Percentiles rank a stretch among this genome's conserved stretches.
Conservation (phyloP, 2,329 filamentous ascomycete species). For the Fusarium xylarioides region DNA sequence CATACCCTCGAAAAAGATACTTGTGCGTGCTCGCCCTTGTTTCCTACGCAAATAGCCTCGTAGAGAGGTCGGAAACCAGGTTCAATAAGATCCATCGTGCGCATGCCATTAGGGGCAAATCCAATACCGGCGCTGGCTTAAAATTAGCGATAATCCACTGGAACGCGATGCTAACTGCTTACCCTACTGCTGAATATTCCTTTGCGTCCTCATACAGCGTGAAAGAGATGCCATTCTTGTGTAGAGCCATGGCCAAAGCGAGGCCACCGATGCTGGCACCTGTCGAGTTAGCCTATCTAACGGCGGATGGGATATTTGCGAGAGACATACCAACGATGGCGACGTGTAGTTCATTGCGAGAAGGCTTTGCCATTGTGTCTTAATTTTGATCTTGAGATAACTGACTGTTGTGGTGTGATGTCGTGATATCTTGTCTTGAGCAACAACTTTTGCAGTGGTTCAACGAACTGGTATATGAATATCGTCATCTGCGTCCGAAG, state of each 20-base stretch:
- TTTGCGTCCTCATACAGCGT: neutral
- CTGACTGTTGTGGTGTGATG: neutral
- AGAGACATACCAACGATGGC: neutral
- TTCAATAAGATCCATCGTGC: neutral
- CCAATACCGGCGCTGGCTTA: neutral
- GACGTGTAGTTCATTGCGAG: neutral
- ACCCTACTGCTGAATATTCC: neutral
- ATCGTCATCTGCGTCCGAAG: neutral
- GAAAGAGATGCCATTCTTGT: neutral
- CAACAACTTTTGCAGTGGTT: neutral
- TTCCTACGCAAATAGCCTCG: neutral
- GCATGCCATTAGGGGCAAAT: neutral
- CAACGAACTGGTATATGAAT: neutral
- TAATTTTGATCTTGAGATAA: no score
- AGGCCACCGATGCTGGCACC: neutral
- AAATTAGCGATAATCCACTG: neutral
- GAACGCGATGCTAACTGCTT: neutral
- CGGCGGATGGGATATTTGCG: fast-evolving
- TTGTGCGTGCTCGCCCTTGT: neutral
- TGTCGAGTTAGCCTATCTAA: neutral
- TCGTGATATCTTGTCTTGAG: neutral
- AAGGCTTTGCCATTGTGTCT: neutral
- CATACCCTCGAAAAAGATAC: neutral
- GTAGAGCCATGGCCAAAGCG: neutral
- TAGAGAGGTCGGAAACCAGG: neutral